These are phyloP conservation scores for Acrocalymma vagum DNA, from an alignment of 2,329 filamentous ascomycete species.

Conservation along the genomic window DNA sequence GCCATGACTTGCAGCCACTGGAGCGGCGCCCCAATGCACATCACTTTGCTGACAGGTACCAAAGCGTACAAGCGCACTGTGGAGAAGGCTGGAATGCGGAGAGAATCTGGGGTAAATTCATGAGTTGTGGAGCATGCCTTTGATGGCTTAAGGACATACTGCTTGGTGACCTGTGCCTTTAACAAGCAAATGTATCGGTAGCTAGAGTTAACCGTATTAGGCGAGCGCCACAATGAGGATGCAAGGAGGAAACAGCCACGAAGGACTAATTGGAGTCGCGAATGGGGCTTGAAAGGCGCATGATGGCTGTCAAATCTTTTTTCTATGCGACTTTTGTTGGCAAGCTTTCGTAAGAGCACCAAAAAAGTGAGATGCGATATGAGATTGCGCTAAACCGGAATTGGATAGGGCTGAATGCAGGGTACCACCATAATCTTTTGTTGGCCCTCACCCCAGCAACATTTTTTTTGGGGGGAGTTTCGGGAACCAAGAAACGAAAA, in stretches of 20 bases:
- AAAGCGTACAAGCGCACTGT: slow-evolving; percentile 39
- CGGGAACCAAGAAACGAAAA: not conserved
- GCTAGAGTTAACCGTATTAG: slow-evolving; percentile 6
- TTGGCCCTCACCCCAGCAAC: slow-evolving; percentile 13
- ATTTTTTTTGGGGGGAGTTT: slow-evolving; percentile 6
- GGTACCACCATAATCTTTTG: slow-evolving; percentile 6
- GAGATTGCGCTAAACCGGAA: slow-evolving; percentile 15
- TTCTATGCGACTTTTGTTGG: not conserved
- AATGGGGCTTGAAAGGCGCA: not conserved
- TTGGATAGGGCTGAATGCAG: slow-evolving; percentile 11
- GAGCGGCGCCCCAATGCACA: no score
- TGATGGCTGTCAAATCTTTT: not conserved
- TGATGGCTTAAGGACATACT: slow-evolving; percentile 28
- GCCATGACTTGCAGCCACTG: no score
- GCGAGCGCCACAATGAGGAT: slow-evolving; percentile 11
- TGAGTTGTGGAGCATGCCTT: slow-evolving; percentile 27
- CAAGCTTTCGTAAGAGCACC: not conserved
- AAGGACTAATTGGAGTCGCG: not conserved
- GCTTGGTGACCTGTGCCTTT: slow-evolving; percentile 25
- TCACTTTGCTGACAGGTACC: no score
- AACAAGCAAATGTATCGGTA: slow-evolving; percentile 8
- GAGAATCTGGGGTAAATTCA: slow-evolving; percentile 37
- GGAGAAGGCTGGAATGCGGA: slow-evolving; percentile 26
- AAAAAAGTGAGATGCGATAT: slow-evolving; percentile 7
- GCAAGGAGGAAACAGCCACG: not conserved